Conservation (phyloP, 2,329 filamentous ascomycete genomes). For the Aotearoamyces nothofagi region DNA sequence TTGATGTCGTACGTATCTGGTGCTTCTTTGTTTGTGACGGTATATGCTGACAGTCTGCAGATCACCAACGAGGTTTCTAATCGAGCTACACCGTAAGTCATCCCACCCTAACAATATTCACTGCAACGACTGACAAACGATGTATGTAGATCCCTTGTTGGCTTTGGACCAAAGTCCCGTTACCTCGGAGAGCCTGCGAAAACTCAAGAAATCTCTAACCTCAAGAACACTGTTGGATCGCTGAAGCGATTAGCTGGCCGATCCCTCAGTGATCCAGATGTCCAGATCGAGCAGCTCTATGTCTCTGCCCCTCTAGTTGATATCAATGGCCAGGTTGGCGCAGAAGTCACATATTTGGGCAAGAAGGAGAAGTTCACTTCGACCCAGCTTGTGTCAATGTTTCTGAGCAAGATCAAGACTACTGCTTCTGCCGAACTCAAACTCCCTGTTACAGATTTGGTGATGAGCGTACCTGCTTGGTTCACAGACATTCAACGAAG, state of each 20-base stretch:
- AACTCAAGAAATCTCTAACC: conserved; percentile 97
- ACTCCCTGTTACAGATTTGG: conserved; percentile 81
- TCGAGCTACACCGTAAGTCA: conserved; percentile 85
- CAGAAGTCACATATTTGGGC: conserved; percentile 82
- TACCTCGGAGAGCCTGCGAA: conserved; percentile 92
- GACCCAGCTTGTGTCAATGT: conserved; percentile 90
- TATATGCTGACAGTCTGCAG: conserved; percentile 31
- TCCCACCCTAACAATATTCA: too few species aligned
- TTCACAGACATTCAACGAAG: conserved; percentile 92
- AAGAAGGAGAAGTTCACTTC: conserved; percentile 95
- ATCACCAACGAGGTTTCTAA: conserved; percentile 99
- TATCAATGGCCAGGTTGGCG: conserved; percentile 85
- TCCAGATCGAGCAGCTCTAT: conserved; percentile 83
- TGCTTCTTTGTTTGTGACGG: conserved; percentile 2
- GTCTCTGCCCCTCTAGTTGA: conserved; percentile 78
- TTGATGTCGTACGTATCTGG: conserved; percentile 75
- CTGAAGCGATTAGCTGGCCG: conserved; percentile 90
- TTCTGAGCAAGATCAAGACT: conserved; percentile 82
- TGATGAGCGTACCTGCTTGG: conserved; percentile 90
- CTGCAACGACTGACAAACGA: neutral
- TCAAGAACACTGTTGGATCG: conserved; percentile 93
- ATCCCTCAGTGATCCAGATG: conserved; percentile 75
- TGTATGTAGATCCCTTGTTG: conserved; percentile 63
- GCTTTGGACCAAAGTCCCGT: conserved; percentile 85
- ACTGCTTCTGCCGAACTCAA: conserved; percentile 79